Evolutionary conservation across 768 basidiomycete genomes (phyloP), one percentile per base, ranked within the genome.

Genomic region (Boletus huronensis): DNA sequence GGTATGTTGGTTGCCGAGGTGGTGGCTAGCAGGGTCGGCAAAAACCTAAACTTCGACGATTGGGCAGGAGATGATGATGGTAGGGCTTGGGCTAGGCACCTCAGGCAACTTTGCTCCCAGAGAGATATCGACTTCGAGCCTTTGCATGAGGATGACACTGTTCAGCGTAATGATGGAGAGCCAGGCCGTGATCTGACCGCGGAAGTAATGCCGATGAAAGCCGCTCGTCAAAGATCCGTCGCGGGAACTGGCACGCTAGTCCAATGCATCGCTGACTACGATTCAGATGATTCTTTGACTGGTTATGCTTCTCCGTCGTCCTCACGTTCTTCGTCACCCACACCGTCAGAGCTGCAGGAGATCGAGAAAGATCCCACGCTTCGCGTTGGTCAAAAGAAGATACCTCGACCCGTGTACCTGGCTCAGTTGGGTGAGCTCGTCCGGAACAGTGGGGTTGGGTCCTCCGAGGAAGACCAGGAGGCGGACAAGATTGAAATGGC

Each of bases 1-100:
- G 97, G 97, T 3, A 96, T 99, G 93, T 79, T 98, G 32, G 84
- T 83, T 0, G 96, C 90, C 0, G 96, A 99, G 71, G 75, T 87
- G 17, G 79, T 88, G 9, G 89, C 92, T 1, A 73, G 75, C 6
- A 74, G 75, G 26, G 76, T 77, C 14, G 80, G 83, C 6, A 88
- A 88, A 66, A 79, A 78, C 45, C 75, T 98, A 21, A 77, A 83
- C 53, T 98, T 99, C 59, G 85, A 81, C 0, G 83, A 80, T 38
- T 97, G 95, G 95, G 87, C 89, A 8, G 92, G 88, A 1, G 79
- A 83, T 1, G 85, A 82, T 5, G 75, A 80, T 26, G 86, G 82
- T 8, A 83, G 78, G 56, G 71, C 66, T 21, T 91, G 90, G 84
- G 84, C 82, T 17, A 74, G 85, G 50, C 72, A 72, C 14, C 59